Base-by-base conservation (phyloP, 1,284 basidiomycete species). In the Trichosporon sp. region DNA sequence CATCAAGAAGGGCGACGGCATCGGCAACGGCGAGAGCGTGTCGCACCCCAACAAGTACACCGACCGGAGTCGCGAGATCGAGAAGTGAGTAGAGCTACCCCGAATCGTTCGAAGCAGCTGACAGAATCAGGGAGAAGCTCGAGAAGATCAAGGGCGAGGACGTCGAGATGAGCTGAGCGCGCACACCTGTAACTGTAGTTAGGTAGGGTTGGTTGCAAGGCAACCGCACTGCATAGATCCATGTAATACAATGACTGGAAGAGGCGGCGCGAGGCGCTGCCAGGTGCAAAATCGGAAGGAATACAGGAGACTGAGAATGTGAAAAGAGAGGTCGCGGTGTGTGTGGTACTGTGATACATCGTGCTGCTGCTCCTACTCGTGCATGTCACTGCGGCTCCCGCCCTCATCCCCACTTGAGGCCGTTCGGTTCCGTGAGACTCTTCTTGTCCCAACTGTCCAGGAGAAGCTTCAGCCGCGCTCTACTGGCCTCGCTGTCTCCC, bases 41-140 rank as follows among this genome's bases (percentile, higher is more conserved):
- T 91, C 89, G 32, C 97, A 99, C 85, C 97, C 97, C 3, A 99
- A 99, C 80, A 90, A 94, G 72, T 88, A 86, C 76, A 86, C 85
- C 68, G 86, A 87, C 72, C 76, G 83, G 70, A 86, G 84, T 75
- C 78, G 84, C 73, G 83, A 84, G 74, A 73, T 86, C 38, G 83
- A 84, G 69, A 74, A 73, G 81, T 80, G 68, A 74, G 79, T 75
- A 11, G 5, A 62, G 29, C 44, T 5, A 12, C 0, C 32, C 3
- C 21, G 15, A 9, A 5, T 25, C 5, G n/a, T n/a, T 29, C 21
- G 15, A 31, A 27, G 1, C 5, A 31, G 44, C 47, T 51, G 35
- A 68, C 31, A 21, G 35, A 23, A 18, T n/a, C 62, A 77, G 73
- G 66, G 76, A 73, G 27, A 68, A 66, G 25, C 44, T 76, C 12